phyloP scores from a whole-genome alignment of 345 rosid species.

The Alliaria petiolata region DNA sequence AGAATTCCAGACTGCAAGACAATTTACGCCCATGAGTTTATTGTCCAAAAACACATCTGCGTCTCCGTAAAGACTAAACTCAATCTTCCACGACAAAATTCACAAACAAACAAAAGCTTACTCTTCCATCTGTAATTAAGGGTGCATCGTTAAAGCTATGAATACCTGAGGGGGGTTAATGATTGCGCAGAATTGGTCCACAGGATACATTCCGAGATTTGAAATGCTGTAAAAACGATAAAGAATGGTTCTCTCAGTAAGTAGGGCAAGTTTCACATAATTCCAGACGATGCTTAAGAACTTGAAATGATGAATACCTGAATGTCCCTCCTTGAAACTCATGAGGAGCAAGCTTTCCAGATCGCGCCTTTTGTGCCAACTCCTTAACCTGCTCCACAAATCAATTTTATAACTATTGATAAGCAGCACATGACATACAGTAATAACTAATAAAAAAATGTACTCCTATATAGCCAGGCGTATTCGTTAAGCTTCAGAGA shows the following conservation, averaged over 20 bases:
- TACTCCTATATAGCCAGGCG: conserved; percentile 7
- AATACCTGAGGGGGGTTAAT: conserved; percentile 96
- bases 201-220: conserved; percentile 98
- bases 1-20: conserved; percentile 83
- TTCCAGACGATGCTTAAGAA: neutral
- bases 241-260: conserved; percentile 3
- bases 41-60: neutral
- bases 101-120: neutral
- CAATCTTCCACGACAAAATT: neutral
- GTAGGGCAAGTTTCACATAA: neutral
- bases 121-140: neutral
- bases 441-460: neutral
- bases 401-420: neutral
- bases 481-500: neutral
- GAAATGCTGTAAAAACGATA: conserved; percentile 68
- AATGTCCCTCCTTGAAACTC: conserved; percentile 99
- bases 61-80: neutral
- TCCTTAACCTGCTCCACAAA: conserved; percentile 64
- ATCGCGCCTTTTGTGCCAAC: conserved; percentile 88
- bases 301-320: conserved; percentile 44
- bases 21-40: conserved; percentile 1
- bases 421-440: neutral
- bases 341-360: conserved; percentile 84
- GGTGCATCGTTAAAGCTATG: conserved; percentile 10
- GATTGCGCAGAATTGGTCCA: conserved; percentile 88